phyloP scores from a whole-genome alignment of 1,284 basidiomycete genomes.

The Microstroma glucosiphilum region DNA sequence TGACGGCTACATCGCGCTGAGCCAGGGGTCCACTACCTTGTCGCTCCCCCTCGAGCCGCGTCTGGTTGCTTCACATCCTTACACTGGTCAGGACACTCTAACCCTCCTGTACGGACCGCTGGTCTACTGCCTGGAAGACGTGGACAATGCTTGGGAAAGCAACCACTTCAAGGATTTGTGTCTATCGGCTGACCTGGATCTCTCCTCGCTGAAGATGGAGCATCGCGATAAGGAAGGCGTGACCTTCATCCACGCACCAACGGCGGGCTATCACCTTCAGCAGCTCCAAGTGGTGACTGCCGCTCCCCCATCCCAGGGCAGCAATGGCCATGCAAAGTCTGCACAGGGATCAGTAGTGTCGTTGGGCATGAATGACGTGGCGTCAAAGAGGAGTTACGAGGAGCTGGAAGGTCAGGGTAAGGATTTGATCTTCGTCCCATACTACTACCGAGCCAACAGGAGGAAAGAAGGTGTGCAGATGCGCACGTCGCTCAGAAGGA shows the following conservation, averaged over 20 bases:
- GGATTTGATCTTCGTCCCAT: not conserved
- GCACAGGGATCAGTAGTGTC: not conserved
- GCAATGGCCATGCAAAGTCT: too few species aligned
- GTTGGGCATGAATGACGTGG: slow-evolving; percentile 1
- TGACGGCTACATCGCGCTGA: too few species aligned
- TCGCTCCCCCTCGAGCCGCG: slow-evolving; percentile 12
- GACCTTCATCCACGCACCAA: slow-evolving; percentile 6
- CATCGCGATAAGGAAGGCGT: not conserved
- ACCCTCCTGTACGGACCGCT: slow-evolving; percentile 15
- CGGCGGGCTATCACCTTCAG: slow-evolving; percentile 15
- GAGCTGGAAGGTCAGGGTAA: not conserved
- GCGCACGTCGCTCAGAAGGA: not conserved
- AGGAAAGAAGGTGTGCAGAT: slow-evolving; percentile 2
- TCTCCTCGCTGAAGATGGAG: not conserved
- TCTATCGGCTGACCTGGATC: not conserved
- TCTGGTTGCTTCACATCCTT: slow-evolving; percentile 15
- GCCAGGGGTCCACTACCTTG: not conserved
- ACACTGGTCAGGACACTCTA: slow-evolving; percentile 12
- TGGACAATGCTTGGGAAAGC: slow-evolving; percentile 20
- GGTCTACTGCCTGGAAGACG: slow-evolving; percentile 21
- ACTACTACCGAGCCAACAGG: slow-evolving; percentile 5
- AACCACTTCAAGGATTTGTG: slow-evolving; percentile 22
- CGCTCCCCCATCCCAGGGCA: not conserved
- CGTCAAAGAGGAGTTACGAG: not conserved
- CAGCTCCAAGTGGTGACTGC: not conserved